These are phyloP conservation scores for Aspergillus phoenicis DNA, from an alignment of 2,329 filamentous ascomycete species.

Conservation along the genomic window DNA sequence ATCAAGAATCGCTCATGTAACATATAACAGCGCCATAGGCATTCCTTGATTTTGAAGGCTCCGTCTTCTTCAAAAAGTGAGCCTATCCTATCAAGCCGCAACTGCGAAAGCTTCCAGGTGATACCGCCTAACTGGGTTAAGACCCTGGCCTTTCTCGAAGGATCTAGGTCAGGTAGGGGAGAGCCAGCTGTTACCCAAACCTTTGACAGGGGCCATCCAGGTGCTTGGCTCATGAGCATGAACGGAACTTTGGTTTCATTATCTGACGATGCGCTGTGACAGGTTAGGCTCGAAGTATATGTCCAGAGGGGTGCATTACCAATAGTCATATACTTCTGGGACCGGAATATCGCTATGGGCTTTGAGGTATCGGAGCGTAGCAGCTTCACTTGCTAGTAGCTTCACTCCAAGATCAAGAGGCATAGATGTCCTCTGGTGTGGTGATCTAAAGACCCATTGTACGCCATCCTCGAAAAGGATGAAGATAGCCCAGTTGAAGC, in stretches of 20 bases:
- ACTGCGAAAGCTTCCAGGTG: constrained; percentile 27
- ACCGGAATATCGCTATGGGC: constrained; percentile 34
- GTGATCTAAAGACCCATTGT: constrained; percentile 36
- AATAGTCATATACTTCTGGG: constrained; percentile 34
- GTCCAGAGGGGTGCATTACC: constrained; percentile 15
- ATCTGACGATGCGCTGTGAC: constrained; percentile 14
- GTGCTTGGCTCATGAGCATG: constrained; percentile 39
- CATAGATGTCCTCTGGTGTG: constrained; percentile 20
- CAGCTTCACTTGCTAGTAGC: constrained; percentile 36
- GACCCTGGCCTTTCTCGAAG: constrained; percentile 26
- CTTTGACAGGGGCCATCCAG: constrained; percentile 29
- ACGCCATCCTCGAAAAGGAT: constrained; percentile 35
- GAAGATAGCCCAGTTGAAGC: constrained; percentile 36
- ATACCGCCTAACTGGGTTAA: constrained; percentile 30
- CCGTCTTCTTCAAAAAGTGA: constrained; percentile 33
- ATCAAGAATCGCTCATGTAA: constrained; percentile 19
- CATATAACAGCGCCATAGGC: constrained; percentile 27
- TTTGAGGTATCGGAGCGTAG: constrained; percentile 34
- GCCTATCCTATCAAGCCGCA: constrained; percentile 32
- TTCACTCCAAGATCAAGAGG: constrained; percentile 21
- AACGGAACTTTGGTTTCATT: constrained; percentile 37
- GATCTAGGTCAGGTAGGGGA: constrained; percentile 13
- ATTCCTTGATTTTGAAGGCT: constrained; percentile 21
- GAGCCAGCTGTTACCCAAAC: constrained; percentile 23
- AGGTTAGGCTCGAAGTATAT: constrained; percentile 7